Evolutionary conservation across 2,329 filamentous ascomycete species (phyloP).

Genomic region (Helicocarpus griseus): DNA sequence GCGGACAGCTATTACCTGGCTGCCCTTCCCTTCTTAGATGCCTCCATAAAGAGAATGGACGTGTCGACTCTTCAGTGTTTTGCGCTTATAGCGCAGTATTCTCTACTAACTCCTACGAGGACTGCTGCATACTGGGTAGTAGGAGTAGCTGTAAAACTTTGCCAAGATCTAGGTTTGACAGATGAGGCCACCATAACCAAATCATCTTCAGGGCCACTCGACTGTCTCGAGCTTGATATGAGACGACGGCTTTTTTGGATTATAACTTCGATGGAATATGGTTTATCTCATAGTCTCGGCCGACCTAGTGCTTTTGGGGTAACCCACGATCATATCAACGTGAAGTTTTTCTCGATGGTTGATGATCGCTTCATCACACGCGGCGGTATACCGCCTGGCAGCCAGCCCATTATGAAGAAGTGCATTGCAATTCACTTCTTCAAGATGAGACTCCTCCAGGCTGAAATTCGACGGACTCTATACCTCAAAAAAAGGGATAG

Average conservation of each 20-base stretch:
- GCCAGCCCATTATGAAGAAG: slow-evolving; percentile 70
- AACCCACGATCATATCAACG: slow-evolving; percentile 70
- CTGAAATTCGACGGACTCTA: slow-evolving; percentile 75
- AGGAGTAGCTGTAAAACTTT: slow-evolving; percentile 76
- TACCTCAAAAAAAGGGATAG: slow-evolving; percentile 75
- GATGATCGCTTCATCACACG: slow-evolving; percentile 76
- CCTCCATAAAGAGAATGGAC: slow-evolving; percentile 78
- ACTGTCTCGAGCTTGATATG: slow-evolving; percentile 78
- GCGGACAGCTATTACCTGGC: slow-evolving; percentile 93
- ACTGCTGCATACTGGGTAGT: slow-evolving; percentile 91
- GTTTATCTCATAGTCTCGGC: slow-evolving; percentile 77
- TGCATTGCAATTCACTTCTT: slow-evolving; percentile 85
- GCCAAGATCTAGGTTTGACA: slow-evolving; percentile 76
- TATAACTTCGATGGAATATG: slow-evolving; percentile 78
- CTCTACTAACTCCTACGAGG: slow-evolving; percentile 78
- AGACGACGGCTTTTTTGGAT: slow-evolving; percentile 81
- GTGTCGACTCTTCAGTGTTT: slow-evolving; percentile 84
- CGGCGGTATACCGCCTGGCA: slow-evolving; percentile 59
- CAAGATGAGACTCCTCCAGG: slow-evolving; percentile 78
- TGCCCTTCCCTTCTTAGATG: slow-evolving; percentile 74
- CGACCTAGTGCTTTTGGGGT: slow-evolving; percentile 79
- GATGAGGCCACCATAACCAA: slow-evolving; percentile 79
- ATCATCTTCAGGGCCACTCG: slow-evolving; percentile 50
- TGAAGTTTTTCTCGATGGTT: slow-evolving; percentile 72
- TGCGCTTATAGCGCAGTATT: slow-evolving; percentile 80